Conservation (phyloP, 2,329 filamentous ascomycete species). For the Alternaria longipes region DNA sequence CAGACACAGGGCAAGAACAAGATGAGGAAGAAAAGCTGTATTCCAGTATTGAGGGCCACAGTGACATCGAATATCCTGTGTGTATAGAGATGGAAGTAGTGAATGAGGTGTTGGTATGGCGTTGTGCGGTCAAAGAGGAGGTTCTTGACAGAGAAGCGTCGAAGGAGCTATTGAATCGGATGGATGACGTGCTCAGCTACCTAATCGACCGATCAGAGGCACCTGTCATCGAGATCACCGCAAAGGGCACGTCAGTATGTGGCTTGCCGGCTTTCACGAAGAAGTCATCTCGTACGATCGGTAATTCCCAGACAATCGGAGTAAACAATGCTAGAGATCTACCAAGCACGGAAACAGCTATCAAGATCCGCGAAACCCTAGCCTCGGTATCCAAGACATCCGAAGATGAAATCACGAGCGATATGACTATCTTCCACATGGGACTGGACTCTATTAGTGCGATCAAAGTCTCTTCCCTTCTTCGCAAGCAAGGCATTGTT, state of each 20-base stretch:
- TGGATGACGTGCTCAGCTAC: slow-evolving; percentile 68
- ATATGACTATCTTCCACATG: slow-evolving; percentile 79
- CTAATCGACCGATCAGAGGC: slow-evolving; percentile 62
- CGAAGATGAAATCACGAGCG: slow-evolving; percentile 64
- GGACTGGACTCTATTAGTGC: slow-evolving; percentile 92
- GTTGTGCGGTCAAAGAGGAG: slow-evolving; percentile 72
- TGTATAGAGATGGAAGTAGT: slow-evolving; percentile 81
- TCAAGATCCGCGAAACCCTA: slow-evolving; percentile 58
- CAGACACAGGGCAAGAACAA: slow-evolving; percentile 48
- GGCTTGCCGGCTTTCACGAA: slow-evolving; percentile 62
- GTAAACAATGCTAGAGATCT: not conserved
- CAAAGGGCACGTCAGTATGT: slow-evolving; percentile 68
- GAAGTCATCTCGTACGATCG: not conserved
- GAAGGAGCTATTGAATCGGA: slow-evolving; percentile 61
- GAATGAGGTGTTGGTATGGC: slow-evolving; percentile 69
- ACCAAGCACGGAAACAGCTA: slow-evolving; percentile 47
- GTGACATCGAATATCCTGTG: slow-evolving; percentile 81
- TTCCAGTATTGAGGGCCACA: slow-evolving; percentile 68
- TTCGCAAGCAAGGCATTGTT: slow-evolving; percentile 70
- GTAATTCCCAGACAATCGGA: not conserved
- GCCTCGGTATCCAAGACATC: slow-evolving; percentile 69
- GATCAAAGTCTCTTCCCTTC: slow-evolving; percentile 79
- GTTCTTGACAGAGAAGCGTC: slow-evolving; percentile 61
- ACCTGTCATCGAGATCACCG: slow-evolving; percentile 65
- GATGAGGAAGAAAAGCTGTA: slow-evolving; percentile 57